Evolutionary conservation across 1,139 yeast species (phyloP), one percentile per base, ranked within the genome.

Genomic region (Protomyces macrosporus): DNA sequence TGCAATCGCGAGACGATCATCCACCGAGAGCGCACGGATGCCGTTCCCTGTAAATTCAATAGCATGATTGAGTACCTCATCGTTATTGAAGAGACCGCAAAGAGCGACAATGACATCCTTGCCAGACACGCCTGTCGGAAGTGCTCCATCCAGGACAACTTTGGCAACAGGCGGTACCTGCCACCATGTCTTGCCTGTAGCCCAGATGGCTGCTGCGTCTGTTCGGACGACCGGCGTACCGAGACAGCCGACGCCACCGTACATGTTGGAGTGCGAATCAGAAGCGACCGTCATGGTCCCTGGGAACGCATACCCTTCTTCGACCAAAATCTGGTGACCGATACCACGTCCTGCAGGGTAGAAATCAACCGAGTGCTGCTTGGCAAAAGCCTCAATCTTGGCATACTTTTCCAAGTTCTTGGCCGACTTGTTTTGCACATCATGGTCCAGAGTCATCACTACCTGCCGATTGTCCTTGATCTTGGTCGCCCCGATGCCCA

Each of bases 131-230:
- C 97, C 97, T 64, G 81, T 78, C 30, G 95, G 96, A 66, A 93
- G 82, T 69, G 82, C 76, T 53, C 97, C 97, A 69, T 82, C 81
- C 65, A 93, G 81, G 75, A 89, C 96, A 10, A 93, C 98, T 72
- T 86, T 85, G 51, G 98, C 98, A 32, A 93, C 98, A 0, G 98
- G 98, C 3, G 99, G 99, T 66, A 93, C 89, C 83, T 95, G 98
- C 98, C 98, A 93, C 99, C 99, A 93, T 3, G 98, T 95, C 77
- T 90, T 96, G 53, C 98, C 98, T 0, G 98, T 93, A 14, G 98
- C 98, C 99, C 99, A 93, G 70, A 95, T 93, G 5, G 97, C 86
- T 1, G 99, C 98, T 30, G 98, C 98, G 75, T 93, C 99, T 0
- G 99, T 95, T 75, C 99, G 83, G 65, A 93, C 99, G 66, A 93